Evolutionary conservation across 1,139 yeast genomes (phyloP), one percentile per base, ranked within the genome.

Genomic region (Protomyces lactucae-debilis): DNA sequence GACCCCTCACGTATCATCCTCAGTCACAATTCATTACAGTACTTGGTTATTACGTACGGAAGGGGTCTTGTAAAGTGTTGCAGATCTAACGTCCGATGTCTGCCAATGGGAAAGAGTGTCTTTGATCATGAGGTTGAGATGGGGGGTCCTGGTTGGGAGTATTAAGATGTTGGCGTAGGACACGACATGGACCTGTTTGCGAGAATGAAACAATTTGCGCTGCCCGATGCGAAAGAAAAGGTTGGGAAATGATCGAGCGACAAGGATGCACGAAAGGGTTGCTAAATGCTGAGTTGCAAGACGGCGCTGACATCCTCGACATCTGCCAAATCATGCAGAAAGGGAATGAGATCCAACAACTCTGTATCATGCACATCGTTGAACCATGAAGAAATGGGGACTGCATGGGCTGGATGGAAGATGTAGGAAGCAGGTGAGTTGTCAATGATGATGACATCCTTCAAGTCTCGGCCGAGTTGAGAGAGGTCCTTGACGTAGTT

Each of bases 381-480:
- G 79, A 95, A 93, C 99, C 99, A 93, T 75, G 95, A 86, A 69
- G 97, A 89, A 40, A 93, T 89, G n/a, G 99, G 99, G 52, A 95
- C 87, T 14, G 98, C 96, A 78, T 93, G 97, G 73, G 90, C 96
- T 28, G 99, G 99, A 74, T 93, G 99, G 80, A 93, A 89, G 65
- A 92, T 85, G 75, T 95, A 93, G 14, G 97, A 89, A 5, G 98
- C 96, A 1, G 99, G 99, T 1, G 97, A 91, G 76, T 93, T 93
- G 78, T 93, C 99, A 70, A 93, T 85, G 70, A 93, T 95, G 66
- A 93, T 91, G 55, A 88, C 80, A 70, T 92, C 96, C 67, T 82
- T 78, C 68, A 95, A 79, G 0, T 97, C 97, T 71, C 99, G 82
- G 4, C 99, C 99, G 70, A 93, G 84, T 75, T 90, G 97, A 3